Base-by-base conservation (phyloP, 2,329 filamentous ascomycete species). In the Aureobasidium namibiae region DNA sequence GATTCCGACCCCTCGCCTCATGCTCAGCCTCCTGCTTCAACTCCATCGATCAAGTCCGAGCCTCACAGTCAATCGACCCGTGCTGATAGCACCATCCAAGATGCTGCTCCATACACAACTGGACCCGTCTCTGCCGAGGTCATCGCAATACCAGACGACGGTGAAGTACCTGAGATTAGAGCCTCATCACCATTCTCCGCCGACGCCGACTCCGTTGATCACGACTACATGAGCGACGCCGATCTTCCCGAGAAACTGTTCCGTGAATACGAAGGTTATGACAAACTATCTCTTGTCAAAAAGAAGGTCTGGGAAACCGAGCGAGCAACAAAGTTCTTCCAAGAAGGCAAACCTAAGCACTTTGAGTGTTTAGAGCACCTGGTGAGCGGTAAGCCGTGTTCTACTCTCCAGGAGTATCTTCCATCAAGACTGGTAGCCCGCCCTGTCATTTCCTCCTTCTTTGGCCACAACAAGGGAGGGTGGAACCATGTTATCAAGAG, bases 381-480 rank as follows among this genome's bases (percentile, higher is more conserved):
- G 14, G 5, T 36, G n/a, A 31, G 23, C 10, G 38, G 44, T 7
- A 21, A 16, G 3, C 21, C 26, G 5, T 59, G 57, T 48, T 18
- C 39, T 7, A 59, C 46, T 9, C 10, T 41, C 16, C 56, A 59
- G 21, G 45, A 50, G 16, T 58, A 58, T 33, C 31, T 38, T 23
- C 41, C 44, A 16, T 24, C 45, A 36, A 33, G 45, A 53, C 29
- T 50, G 36, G 23, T 26, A 21, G 46, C 34, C 1, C 46, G 57
- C 14, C n/a, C 57, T 11, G 45, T 44, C 18, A 18, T 59, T 11
- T 52, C 46, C 23, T 18, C 18, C n/a, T 52, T 52, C 46, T 59
- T 59, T 14, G 57, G 57, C 6, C 57, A 59, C 46, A 59, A 59
- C 46, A 59, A 59, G 48, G 26, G 34, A 24, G 38, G 53, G 3